A percentile compares a stretch with the other conserved stretches of the same genome.
Conservation (phyloP, 257 asterid species). For the Euphrasia confusa region DNA sequence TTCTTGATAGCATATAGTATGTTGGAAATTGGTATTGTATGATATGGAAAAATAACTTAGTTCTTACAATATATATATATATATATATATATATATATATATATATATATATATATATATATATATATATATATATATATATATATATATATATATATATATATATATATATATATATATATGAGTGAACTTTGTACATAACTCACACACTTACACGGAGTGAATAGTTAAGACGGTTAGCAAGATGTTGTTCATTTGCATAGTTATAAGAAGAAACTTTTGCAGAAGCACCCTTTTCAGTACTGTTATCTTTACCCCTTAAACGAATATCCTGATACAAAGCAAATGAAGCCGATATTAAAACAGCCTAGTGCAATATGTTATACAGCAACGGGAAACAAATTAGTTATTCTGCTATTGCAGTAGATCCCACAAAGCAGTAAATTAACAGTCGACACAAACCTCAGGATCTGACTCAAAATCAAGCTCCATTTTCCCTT, state of each 20-base stretch:
- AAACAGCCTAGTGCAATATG: slow-evolving; percentile 10
- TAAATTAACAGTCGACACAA: slow-evolving; percentile 25
- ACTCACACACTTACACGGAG: slow-evolving; percentile 63
- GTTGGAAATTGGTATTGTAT: too few relatives aligned
- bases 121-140: not conserved
- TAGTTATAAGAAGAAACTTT: slow-evolving; percentile 23
- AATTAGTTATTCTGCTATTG: not conserved
- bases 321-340: slow-evolving; percentile 68
- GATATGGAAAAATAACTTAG: too few relatives aligned
- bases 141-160: not conserved
- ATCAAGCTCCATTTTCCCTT: slow-evolving; percentile 73
- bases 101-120: slow-evolving; percentile 2
- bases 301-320: slow-evolving; percentile 31
- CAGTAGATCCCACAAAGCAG: slow-evolving; percentile 16
- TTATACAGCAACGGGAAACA: not conserved
- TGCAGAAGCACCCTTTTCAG: slow-evolving; percentile 18
- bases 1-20: too few relatives aligned
- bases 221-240: slow-evolving; percentile 68
- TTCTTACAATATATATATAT: not conserved
- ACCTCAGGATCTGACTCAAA: slow-evolving; percentile 81
- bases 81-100: slow-evolving; percentile 2
- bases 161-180: not conserved
- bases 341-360: slow-evolving; percentile 17
- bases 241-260: slow-evolving; percentile 59
- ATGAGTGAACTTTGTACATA: not conserved